Conservation (phyloP, 2,329 filamentous ascomycete genomes). For the Alternaria rosae region DNA sequence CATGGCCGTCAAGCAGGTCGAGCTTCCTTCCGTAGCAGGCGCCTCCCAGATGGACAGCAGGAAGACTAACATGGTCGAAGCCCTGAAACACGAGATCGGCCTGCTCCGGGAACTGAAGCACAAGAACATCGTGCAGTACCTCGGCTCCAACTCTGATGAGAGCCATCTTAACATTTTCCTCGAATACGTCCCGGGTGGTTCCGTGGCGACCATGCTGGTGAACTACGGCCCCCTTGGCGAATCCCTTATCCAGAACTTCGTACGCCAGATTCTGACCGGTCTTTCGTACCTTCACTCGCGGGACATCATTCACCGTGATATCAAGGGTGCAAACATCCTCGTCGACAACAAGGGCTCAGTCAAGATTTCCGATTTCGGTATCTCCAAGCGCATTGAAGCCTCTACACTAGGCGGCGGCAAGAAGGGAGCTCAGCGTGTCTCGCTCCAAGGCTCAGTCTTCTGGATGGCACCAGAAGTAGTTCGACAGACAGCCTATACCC, state of each 20-base stretch:
- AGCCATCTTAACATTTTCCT: slow-evolving; percentile 99
- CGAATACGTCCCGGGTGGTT: slow-evolving; percentile 96
- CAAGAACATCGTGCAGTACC: slow-evolving; percentile 96
- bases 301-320: slow-evolving; percentile 98
- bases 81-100: slow-evolving; percentile 94
- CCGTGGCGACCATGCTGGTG: slow-evolving; percentile 97
- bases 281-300: slow-evolving; percentile 91
- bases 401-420: slow-evolving; percentile 68
- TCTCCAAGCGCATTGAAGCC: slow-evolving; percentile 96
- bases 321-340: slow-evolving; percentile 98
- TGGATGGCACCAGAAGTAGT: slow-evolving; percentile 99
- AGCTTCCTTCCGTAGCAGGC: slow-evolving; percentile 81
- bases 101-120: slow-evolving; percentile 93
- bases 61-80: slow-evolving; percentile 98
- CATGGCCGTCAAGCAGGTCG: slow-evolving; percentile 97
- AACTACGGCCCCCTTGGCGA: slow-evolving; percentile 96
- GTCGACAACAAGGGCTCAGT: slow-evolving; percentile 99
- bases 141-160: slow-evolving; percentile 90
- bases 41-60: slow-evolving; percentile 77
- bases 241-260: slow-evolving; percentile 93
- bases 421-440: slow-evolving; percentile 62
- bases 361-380: slow-evolving; percentile 99
- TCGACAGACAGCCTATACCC: slow-evolving; percentile 95
- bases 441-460: slow-evolving; percentile 95
- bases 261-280: slow-evolving; percentile 91